Evolutionary conservation across 2,329 filamentous ascomycete genomes (phyloP).

Genomic region (Arachnopeziza araneosa): DNA sequence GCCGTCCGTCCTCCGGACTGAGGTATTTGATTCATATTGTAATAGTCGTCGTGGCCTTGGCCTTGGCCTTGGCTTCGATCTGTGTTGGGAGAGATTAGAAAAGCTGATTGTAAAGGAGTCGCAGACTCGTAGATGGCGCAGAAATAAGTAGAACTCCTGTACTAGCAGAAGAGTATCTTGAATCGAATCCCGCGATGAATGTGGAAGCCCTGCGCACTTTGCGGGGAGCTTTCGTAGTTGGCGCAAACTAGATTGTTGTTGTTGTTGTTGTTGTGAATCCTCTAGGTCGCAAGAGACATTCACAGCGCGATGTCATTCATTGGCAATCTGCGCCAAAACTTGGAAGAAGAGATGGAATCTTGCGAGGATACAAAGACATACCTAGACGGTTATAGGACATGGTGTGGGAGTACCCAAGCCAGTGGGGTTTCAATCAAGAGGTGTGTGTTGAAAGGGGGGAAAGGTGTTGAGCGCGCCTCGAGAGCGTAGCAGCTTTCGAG

Average conservation of each 20-base stretch:
- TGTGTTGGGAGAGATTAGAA: constrained; percentile 19
- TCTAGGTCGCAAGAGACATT: background rate
- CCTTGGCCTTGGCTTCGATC: constrained; percentile 27
- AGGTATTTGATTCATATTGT: constrained; percentile 54
- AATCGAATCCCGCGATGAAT: constrained; percentile 2
- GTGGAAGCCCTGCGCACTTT: constrained; percentile 12
- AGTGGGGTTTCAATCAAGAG: background rate
- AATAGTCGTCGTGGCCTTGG: constrained; percentile 51
- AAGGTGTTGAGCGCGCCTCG: background rate
- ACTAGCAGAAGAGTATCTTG: constrained; percentile 19
- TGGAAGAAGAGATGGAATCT: constrained; percentile 5
- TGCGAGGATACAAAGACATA: constrained; percentile 41
- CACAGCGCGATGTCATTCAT: background rate
- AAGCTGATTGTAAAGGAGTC: constrained; percentile 11
- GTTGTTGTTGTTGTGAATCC: background rate
- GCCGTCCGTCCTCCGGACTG: constrained; percentile 52
- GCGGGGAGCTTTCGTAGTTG: constrained; percentile 1
- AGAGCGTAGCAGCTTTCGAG: background rate
- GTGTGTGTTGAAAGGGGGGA: background rate
- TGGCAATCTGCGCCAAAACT: background rate
- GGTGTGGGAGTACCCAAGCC: constrained; percentile 5
- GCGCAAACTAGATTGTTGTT: background rate
- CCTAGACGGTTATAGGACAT: constrained; percentile 74
- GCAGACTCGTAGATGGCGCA: constrained; percentile 10
- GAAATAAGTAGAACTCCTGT: constrained; percentile 13